Conservation (phyloP, 129 eudicot species). For the Heracleum sosnowskyi region DNA sequence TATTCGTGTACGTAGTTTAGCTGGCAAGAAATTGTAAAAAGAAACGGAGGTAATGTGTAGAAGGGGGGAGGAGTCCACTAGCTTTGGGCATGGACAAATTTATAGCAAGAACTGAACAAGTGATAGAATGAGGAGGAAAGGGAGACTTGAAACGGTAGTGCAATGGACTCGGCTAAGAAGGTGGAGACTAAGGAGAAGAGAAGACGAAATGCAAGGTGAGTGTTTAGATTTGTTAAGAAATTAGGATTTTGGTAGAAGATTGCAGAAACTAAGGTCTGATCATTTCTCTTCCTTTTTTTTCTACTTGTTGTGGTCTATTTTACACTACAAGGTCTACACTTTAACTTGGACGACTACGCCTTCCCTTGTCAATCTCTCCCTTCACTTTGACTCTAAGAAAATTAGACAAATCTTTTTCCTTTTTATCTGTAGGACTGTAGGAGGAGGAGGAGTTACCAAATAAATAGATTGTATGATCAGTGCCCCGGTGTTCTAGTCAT, state of each 20-base stretch:
- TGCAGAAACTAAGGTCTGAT: not conserved
- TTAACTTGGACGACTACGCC: slow-evolving; percentile 1
- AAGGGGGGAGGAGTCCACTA: not conserved
- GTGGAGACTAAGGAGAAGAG: slow-evolving; percentile 2
- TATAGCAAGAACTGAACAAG: not conserved
- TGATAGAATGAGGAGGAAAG: slow-evolving; percentile 1
- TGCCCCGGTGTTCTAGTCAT: not conserved
- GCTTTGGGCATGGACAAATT: not conserved
- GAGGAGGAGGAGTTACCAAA: not conserved
- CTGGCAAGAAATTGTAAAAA: not conserved
- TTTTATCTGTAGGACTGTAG: not conserved
- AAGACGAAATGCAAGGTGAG: slow-evolving; percentile 1
- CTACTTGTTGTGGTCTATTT: slow-evolving; percentile 12
- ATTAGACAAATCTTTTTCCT: not conserved
- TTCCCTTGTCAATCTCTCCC: slow-evolving; percentile 4
- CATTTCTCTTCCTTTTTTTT: slow-evolving; percentile 7
- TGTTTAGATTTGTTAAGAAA: slow-evolving; percentile 19
- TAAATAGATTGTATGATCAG: not conserved
- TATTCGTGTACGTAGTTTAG: no score
- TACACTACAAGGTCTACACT: not conserved
- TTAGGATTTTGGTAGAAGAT: slow-evolving; percentile 18
- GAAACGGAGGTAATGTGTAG: not conserved
- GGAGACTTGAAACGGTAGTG: slow-evolving; percentile 6
- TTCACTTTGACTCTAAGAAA: not conserved
- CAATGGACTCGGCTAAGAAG: slow-evolving; percentile 6